Evolutionary conservation across 2,329 filamentous ascomycete species (phyloP).

Genomic region (Daldinia sp.): DNA sequence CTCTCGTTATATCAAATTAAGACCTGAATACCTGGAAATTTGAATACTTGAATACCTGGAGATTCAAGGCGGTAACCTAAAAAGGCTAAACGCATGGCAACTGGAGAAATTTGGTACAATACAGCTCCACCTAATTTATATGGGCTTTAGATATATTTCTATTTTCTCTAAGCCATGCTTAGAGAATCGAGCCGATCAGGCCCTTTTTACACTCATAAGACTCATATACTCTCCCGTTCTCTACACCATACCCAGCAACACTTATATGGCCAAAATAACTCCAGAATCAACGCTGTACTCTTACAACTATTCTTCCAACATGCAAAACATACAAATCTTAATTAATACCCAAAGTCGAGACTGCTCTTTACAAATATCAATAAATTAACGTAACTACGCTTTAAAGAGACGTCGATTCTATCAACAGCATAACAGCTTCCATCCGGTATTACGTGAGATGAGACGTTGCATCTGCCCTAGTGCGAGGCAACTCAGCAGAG

Average conservation of each 20-base stretch:
- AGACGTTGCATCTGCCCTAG: slow-evolving; percentile 28
- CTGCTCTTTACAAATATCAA: not conserved
- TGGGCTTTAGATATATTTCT: too few relatives aligned
- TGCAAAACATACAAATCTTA: not conserved
- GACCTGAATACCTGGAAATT: too few relatives aligned
- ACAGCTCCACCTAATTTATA: too few relatives aligned
- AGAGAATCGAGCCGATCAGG: too few relatives aligned
- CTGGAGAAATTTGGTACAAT: too few relatives aligned
- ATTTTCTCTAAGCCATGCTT: too few relatives aligned
- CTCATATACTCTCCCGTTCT: too few relatives aligned
- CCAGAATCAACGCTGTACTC: not conserved
- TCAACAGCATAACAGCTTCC: not conserved
- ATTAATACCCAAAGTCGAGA: not conserved
- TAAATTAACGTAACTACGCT: not conserved
- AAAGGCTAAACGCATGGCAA: too few relatives aligned
- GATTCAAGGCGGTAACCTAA: too few relatives aligned
- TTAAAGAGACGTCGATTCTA: not conserved
- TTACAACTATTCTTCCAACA: not conserved
- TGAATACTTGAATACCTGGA: not conserved
- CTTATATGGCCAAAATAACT: too few relatives aligned
- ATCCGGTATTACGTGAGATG: slow-evolving; percentile 18
- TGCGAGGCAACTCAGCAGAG: not conserved
- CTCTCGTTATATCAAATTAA: not conserved
- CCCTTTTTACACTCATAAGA: too few relatives aligned
- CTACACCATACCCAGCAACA: too few relatives aligned